Percentiles rank a stretch among this genome's conserved stretches.
phyloP scores from a whole-genome alignment of 257 asterid genomes.

The Orobanche coerulescens region DNA sequence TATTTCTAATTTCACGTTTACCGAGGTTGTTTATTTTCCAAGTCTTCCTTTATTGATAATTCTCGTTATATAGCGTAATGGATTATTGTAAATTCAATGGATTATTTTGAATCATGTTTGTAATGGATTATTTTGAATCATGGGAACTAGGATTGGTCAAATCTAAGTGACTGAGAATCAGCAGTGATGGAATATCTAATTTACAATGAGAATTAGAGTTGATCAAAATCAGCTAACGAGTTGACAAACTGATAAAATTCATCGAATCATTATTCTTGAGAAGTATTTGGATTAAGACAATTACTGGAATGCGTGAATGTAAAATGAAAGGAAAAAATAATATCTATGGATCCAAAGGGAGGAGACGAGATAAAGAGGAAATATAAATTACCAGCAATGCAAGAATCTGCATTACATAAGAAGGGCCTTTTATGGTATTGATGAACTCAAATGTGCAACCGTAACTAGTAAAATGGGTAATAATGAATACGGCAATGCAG shows the following conservation, averaged over 20 bases:
- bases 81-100: slow-evolving; percentile 8
- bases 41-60: neutral
- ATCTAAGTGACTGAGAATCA: neutral
- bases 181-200: neutral
- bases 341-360: neutral
- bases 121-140: neutral
- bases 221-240: slow-evolving; percentile 1
- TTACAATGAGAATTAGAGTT: neutral
- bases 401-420: neutral
- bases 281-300: neutral
- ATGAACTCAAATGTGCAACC: neutral
- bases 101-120: neutral
- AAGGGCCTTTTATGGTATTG: neutral
- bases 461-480: neutral
- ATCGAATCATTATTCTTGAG: no score
- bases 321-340: neutral
- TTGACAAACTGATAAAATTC: neutral
- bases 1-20: slow-evolving; percentile 3
- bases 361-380: neutral
- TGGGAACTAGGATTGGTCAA: neutral
- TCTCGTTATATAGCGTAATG: neutral
- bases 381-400: neutral
- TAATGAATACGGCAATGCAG: neutral
- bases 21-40: neutral
- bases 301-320: neutral